Conservation (phyloP, 2,329 filamentous ascomycete genomes). For the Aureobasidium melanogenum region DNA sequence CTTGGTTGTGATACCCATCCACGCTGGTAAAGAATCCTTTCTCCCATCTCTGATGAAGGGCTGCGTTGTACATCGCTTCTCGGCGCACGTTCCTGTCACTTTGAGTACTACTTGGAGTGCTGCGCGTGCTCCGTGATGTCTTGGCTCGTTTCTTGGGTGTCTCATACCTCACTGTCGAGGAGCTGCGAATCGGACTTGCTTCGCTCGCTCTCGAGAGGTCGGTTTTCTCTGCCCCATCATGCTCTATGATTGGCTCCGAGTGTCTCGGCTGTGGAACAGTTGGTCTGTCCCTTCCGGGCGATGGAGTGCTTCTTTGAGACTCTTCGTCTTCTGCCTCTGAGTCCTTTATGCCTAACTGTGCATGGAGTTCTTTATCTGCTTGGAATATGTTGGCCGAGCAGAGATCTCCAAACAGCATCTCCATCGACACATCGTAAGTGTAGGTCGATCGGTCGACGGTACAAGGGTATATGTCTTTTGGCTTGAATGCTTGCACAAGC, state of each 20-base stretch:
- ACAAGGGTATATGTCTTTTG: constrained; percentile 73
- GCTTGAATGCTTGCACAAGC: constrained; percentile 59
- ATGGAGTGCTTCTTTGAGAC: neutral
- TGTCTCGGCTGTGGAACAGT: neutral
- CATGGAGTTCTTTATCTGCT: constrained; percentile 17
- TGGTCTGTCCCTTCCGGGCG: neutral
- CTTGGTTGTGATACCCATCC: constrained; percentile 19
- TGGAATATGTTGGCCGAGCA: constrained; percentile 54
- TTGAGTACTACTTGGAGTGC: constrained; percentile 7
- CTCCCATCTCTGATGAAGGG: constrained; percentile 18
- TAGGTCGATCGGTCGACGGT: constrained; percentile 57
- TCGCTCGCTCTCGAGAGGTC: neutral
- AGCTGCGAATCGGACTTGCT: neutral
- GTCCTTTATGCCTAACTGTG: neutral
- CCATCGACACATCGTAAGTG: constrained; percentile 55
- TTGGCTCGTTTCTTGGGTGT: neutral
- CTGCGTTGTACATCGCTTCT: constrained; percentile 20
- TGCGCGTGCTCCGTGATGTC: neutral
- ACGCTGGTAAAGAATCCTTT: constrained; percentile 23
- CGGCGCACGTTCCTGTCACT: constrained; percentile 15
- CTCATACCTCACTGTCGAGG: neutral
- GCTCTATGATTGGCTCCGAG: neutral
- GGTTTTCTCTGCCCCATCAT: neutral
- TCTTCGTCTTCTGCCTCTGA: neutral
- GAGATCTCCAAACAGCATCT: constrained; percentile 59